Evolutionary conservation across 331 rosid species (phyloP), one percentile per base, ranked within the genome.

Genomic region (Telfairia occidentalis): DNA sequence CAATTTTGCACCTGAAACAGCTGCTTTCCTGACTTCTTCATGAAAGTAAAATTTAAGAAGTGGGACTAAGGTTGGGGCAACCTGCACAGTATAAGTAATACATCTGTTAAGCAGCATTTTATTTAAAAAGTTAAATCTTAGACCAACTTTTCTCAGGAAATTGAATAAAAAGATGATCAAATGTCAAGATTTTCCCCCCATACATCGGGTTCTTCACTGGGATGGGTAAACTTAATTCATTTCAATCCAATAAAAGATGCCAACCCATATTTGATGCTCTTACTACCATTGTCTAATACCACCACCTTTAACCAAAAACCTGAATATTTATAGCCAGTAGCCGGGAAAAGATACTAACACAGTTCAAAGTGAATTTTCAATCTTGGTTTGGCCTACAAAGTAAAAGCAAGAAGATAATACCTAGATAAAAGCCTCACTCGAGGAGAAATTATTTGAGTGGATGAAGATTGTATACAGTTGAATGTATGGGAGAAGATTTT

Each of bases 11-110:
- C 98, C 98, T 75, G 98, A 93, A 84, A 93, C 97, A 72, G 98
- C 98, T 49, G 98, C 98, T 82, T 90, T 93, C 80, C 98, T 86
- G 72, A 93, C 98, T 83, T 93, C 98, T 84, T 93, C 98, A 40
- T 93, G 98, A 75, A 93, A 93, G 82, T 93, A 91, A 83, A 93
- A 93, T 78, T 93, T 93, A 28, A 93, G 91, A 75, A 93, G 97
- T 0, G 98, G 98, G 83, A 94, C 96, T 77, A 94, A 78, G 52
- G 96, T 94, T 43, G 87, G 92, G 74, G 98, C 98, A 82, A 94
- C 98, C 98, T 94, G 76, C 76, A 76, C 38, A 66, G 71, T 9
- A 72, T 19, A 32, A 60, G 66, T 53, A 74, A 67, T 45, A 29
- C 55, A 37, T 63, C 32, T 40, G 49, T 19, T 72, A 75, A 72